Evolutionary conservation across 2,329 filamentous ascomycete genomes (phyloP).

Genomic region (Aspergillus luchuensis): DNA sequence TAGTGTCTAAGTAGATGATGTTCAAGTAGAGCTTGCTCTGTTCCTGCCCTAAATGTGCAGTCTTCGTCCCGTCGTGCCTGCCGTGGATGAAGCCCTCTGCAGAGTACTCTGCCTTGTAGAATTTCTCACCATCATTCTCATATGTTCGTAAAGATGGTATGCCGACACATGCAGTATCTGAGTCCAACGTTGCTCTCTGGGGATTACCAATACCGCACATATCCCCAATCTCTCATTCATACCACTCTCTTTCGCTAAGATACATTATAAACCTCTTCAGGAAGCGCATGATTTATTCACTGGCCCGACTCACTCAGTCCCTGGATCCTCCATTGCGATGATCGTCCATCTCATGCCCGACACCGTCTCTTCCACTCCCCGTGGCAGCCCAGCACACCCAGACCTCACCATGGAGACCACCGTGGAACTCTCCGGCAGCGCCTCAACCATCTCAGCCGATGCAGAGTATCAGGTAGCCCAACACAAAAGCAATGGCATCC

Average conservation of each 20-base stretch:
- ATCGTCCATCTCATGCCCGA: not conserved
- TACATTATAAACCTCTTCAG: not conserved
- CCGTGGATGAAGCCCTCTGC: not conserved
- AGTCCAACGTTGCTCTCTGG: not conserved
- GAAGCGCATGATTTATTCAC: not conserved
- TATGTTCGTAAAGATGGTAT: too few species aligned
- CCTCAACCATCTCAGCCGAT: conserved; percentile 30
- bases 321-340: not conserved
- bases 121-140: not conserved
- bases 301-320: not conserved
- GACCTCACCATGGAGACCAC: not conserved
- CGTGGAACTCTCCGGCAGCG: conserved; percentile 13
- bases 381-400: not conserved
- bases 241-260: not conserved
- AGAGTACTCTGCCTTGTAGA: not conserved
- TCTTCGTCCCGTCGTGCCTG: not conserved
- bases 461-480: conserved; percentile 22
- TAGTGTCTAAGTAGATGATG: not conserved
- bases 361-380: not conserved
- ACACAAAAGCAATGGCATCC: conserved; percentile 28
- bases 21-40: not conserved
- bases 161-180: not conserved
- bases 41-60: not conserved
- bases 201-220: not conserved
- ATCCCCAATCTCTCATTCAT: not conserved